Conservation (phyloP, 139 green algal species). For the Diplosphaera chodatii region DNA sequence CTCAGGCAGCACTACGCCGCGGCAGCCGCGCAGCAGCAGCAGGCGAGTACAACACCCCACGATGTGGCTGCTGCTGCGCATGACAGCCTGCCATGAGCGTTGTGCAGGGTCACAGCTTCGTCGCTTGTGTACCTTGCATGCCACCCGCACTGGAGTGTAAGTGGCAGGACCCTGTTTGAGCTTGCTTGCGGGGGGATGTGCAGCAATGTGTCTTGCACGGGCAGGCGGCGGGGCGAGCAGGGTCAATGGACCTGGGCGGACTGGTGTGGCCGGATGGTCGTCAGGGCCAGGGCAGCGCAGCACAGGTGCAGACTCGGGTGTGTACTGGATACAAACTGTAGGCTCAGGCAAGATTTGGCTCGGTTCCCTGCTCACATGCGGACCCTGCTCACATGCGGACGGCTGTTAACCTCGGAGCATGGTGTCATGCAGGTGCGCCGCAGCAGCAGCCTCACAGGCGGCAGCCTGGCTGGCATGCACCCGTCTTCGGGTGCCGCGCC, state of each 20-base stretch:
- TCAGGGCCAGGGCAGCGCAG: background rate
- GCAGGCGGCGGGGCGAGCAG: background rate
- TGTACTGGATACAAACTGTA: too few species aligned
- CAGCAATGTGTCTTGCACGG: too few species aligned
- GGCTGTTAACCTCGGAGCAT: background rate
- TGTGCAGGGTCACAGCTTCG: too few species aligned
- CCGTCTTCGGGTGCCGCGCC: background rate
- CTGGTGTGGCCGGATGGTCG: constrained; percentile 1
- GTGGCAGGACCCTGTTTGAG: too few species aligned
- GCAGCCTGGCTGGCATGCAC: background rate
- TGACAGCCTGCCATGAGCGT: too few species aligned
- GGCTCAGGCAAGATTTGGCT: too few species aligned
- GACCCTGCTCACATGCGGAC: constrained; percentile 7
- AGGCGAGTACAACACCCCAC: background rate
- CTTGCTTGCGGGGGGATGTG: too few species aligned
- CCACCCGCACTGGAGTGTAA: too few species aligned
- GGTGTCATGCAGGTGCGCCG: constrained; percentile 7
- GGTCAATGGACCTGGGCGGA: constrained; percentile 3
- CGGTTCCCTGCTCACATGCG: too few species aligned
- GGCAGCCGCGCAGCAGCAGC: constrained; percentile 7
- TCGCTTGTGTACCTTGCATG: too few species aligned
- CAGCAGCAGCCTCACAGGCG: constrained; percentile 11
- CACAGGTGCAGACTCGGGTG: too few species aligned
- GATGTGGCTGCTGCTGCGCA: background rate
- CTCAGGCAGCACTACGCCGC: background rate